phyloP scores from a whole-genome alignment of 805 yeast species.

The Pichia manshurica region DNA sequence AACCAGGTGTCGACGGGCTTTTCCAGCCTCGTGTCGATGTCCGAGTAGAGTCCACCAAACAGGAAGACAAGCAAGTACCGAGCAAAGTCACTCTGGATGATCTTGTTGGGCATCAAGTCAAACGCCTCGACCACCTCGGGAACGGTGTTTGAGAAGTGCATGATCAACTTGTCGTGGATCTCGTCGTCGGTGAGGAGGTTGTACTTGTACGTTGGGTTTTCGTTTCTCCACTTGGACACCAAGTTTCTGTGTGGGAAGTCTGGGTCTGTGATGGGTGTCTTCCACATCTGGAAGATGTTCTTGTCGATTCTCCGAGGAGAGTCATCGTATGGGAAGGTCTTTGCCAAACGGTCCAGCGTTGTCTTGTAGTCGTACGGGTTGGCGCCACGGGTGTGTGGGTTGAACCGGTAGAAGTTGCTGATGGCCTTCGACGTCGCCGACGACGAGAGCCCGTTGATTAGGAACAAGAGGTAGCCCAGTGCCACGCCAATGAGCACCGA shows the following conservation, averaged over 20 bases:
- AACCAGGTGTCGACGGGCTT: constrained; percentile 58
- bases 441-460: constrained; percentile 19
- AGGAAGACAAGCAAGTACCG: constrained; percentile 49
- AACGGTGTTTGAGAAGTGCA: constrained; percentile 29
- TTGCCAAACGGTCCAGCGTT: constrained; percentile 28
- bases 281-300: constrained; percentile 34
- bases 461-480: constrained; percentile 25
- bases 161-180: constrained; percentile 24
- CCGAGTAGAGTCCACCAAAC: constrained; percentile 57
- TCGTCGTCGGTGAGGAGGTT: constrained; percentile 30
- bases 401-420: constrained; percentile 27
- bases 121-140: constrained; percentile 54
- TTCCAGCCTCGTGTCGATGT: constrained; percentile 52
- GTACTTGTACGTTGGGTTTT: constrained; percentile 30
- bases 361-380: constrained; percentile 30
- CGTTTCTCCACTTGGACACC: constrained; percentile 31
- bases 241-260: constrained; percentile 31
- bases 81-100: constrained; percentile 49
- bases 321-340: constrained; percentile 30
- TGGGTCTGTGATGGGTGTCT: constrained; percentile 29
- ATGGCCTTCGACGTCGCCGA: constrained; percentile 25
- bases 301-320: constrained; percentile 31
- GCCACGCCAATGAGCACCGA: constrained; percentile 25
- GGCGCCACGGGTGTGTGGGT: constrained; percentile 31
- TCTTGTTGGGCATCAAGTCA: constrained; percentile 48